Evolutionary conservation across 179 eudicot genomes (phyloP).

Genomic region (Beta lomatogona): DNA sequence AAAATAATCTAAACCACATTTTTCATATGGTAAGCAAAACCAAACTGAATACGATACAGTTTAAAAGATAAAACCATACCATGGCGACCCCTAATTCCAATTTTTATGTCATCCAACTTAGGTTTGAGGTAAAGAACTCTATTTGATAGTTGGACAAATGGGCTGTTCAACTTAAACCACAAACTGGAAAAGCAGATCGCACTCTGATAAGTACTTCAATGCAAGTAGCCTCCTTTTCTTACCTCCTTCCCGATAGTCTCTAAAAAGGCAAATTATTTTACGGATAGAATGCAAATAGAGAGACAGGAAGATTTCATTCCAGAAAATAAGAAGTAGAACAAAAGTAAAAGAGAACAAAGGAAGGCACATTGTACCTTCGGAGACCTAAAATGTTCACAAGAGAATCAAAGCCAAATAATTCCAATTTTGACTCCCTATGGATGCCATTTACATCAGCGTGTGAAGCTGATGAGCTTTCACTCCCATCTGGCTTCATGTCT

Average conservation of each 20-base stretch:
- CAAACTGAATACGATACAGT: not conserved
- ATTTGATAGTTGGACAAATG: not conserved
- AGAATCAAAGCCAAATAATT: slow-evolving; percentile 95
- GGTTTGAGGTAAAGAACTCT: not conserved
- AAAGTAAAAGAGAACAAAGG: not conserved
- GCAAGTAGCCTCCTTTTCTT: not conserved
- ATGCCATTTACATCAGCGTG: slow-evolving; percentile 42
- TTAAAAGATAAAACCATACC: not conserved
- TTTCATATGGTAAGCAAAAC: not conserved
- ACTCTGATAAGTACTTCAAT: not conserved
- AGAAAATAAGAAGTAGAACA: not conserved
- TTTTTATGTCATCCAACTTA: not conserved
- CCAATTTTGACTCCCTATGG: slow-evolving; percentile 80
- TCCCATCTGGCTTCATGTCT: slow-evolving; percentile 23
- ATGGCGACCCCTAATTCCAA: not conserved
- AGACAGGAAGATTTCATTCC: not conserved
- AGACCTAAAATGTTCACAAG: slow-evolving; percentile 94
- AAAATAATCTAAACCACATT: not conserved
- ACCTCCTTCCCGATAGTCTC: not conserved
- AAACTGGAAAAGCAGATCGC: not conserved
- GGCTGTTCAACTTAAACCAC: not conserved
- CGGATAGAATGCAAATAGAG: not conserved
- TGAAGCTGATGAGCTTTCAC: slow-evolving; percentile 31
- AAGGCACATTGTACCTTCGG: slow-evolving; percentile 54
- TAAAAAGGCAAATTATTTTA: not conserved